Evolutionary conservation across 2,329 filamentous ascomycete genomes (phyloP), one percentile per base, ranked within the genome.

Genomic region (Ophiostoma populinum): DNA sequence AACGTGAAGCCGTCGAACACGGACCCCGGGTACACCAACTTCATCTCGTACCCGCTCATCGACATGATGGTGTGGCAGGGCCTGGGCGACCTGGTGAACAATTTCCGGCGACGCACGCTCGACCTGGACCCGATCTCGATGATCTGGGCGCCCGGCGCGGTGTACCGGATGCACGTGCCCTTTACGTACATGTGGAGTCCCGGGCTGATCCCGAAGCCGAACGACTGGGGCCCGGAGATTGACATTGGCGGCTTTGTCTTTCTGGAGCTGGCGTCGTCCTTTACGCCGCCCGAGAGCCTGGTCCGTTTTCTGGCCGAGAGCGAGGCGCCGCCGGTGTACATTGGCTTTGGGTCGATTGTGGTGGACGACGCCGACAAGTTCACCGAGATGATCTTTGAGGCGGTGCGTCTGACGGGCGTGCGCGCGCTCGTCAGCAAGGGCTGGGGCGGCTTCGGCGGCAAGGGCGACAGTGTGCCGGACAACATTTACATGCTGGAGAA

Each of bases 61-160:
- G 80, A 87, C 49, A 77, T 82, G 70, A 81, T 87, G 67, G 79
- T 83, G 1, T 93, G 85, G 85, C 83, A 93, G 53, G 86, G 85
- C 0, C 61, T 87, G 1, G 80, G 80, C 3, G 80, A 86, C 50
- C 56, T 87, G 19, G 68, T 87, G 43, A 87, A 87, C 47, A 61
- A 70, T 19, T 83, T 86, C 45, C 65, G 81, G 31, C 62, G 71
- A 5, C 70, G 74, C 36, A 80, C 72, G 0, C 57, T 87, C 1
- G 68, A 67, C 2, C 56, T 87, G 0, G 80, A 86, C 43, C 75
- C 78, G 0, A 71, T 87, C 2, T 80, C 74, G 24, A 80, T 74
- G 0, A 56, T 85, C 1, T 85, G 79, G 79, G 80, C 79, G 0
- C 79, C 80, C 0, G 78, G 77, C 0, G 67, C 78, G 25, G 65